Base-by-base conservation (phyloP, 805 yeast species). In the Schizosaccharomyces pombe region DNA sequence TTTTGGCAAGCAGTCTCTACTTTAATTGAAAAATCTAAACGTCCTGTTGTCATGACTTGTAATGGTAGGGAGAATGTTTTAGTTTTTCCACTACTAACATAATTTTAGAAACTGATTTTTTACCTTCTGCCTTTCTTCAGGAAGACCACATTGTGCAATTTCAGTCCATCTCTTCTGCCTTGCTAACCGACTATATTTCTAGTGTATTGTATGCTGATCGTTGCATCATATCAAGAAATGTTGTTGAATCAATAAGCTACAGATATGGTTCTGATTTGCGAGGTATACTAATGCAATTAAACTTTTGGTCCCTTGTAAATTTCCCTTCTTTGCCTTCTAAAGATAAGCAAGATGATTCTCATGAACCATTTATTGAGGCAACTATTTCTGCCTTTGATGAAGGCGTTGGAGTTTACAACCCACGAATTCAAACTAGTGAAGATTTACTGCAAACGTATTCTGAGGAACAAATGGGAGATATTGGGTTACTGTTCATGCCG, bases 1-100 rank as follows among this genome's bases (percentile, higher is more conserved):
- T 87, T 89, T 62, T 91, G 96, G 95, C 62, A 71, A 0, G 77
- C 80, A 1, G 71, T 85, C 2, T 75, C 74, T 51, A 79, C 76
- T 52, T 70, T 84, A 12, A 65, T 85, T 40, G 70, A 71, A 37
- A 72, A 74, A 16, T 73, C 85, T 0, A 70, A 84, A 58, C 67
- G 87, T 55, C 94, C 94, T 0, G 72, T 85, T 0, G 72, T 83
- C 1, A 57, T 85, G 12, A 80, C 86, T 0, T 82, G 87, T 61
- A 67, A 43, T 5, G 16, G 37, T 32, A 32, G 14, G 37, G 8
- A 32, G 8, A 14, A 32, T 8, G 8, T 32, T 32, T 32, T 32
- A 8, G 14, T 14, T 32, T 32, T 32, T 32, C 37, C 14, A 14
- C 14, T 14, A 32, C 37, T 32, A 14, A 32, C 37, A n/a, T n/a